These are phyloP conservation scores for Lachnellula arida DNA, from an alignment of 2,329 filamentous ascomycete species.

Conservation along the genomic window DNA sequence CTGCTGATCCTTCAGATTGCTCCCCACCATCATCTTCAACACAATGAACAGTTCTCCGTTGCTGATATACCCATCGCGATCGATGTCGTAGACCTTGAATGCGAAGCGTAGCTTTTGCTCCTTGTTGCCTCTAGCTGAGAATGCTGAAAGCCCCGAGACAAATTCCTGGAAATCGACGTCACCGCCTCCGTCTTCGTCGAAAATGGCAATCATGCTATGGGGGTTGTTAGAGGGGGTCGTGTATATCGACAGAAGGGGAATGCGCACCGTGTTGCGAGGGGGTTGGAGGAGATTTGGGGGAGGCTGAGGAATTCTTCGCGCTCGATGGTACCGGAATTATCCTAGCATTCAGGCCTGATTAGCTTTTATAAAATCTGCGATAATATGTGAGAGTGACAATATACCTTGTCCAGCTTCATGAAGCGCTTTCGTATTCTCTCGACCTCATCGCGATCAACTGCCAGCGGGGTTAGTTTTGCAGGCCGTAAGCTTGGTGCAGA, in stretches of 20 bases:
- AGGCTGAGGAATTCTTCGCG: slow-evolving; percentile 96
- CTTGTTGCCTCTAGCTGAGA: slow-evolving; percentile 98
- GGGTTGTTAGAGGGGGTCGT: neutral
- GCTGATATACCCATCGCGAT: slow-evolving; percentile 96
- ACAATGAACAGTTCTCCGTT: slow-evolving; percentile 99
- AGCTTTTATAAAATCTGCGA: neutral
- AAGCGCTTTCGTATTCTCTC: slow-evolving; percentile 94
- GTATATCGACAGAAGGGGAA: neutral
- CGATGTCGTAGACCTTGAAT: slow-evolving; percentile 99
- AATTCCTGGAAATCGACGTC: slow-evolving; percentile 99
- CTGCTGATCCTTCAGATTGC: slow-evolving; percentile 98
- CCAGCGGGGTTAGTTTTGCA: slow-evolving; percentile 9
- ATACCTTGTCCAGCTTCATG: slow-evolving; percentile 98
- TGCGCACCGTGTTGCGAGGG: slow-evolving; percentile 78
- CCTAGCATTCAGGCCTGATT: slow-evolving; percentile 48
- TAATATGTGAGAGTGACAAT: neutral
- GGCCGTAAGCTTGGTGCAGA: slow-evolving; percentile 1
- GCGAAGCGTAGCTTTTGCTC: slow-evolving; percentile 97
- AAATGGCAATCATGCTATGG: slow-evolving; percentile 92
- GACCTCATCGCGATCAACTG: slow-evolving; percentile 96
- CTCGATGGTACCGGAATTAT: slow-evolving; percentile 97
- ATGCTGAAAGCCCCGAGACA: slow-evolving; percentile 88
- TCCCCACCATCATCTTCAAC: slow-evolving; percentile 99
- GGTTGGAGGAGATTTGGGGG: slow-evolving; percentile 96
- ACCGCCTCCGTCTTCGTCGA: slow-evolving; percentile 96